A percentile compares a stretch with the other conserved stretches of the same genome.
These are phyloP conservation scores for Rhizopogon vinicolor DNA, from an alignment of 768 basidiomycete species.

Conservation along the genomic window DNA sequence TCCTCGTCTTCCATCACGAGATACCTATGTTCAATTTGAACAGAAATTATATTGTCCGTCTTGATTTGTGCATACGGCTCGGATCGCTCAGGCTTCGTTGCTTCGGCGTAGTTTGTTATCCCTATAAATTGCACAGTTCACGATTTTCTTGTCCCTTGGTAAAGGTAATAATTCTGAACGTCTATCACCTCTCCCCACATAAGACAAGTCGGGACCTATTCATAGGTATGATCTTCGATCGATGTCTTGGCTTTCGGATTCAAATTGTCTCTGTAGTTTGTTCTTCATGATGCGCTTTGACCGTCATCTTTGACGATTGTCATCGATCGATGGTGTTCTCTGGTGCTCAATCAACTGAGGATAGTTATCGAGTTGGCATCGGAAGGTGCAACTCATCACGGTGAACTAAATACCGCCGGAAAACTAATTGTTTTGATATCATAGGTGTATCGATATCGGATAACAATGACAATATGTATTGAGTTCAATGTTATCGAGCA, in stretches of 20 bases:
- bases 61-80: slow-evolving; percentile 4
- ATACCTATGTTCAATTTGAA: neutral
- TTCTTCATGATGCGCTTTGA: neutral
- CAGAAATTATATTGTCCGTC: neutral
- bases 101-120: slow-evolving; percentile 1
- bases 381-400: neutral
- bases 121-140: slow-evolving; percentile 10
- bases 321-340: neutral
- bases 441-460: slow-evolving; percentile 2
- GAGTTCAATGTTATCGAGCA: slow-evolving; percentile 6
- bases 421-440: neutral
- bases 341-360: neutral
- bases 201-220: slow-evolving; percentile 8
- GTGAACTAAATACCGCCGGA: neutral
- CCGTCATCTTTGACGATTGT: neutral
- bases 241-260: slow-evolving; percentile 12
- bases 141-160: slow-evolving; percentile 11
- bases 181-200: slow-evolving; percentile 5
- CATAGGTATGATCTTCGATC: slow-evolving; percentile 21
- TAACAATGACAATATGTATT: slow-evolving; percentile 3
- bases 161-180: slow-evolving; percentile 2
- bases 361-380: neutral
- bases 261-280: neutral
- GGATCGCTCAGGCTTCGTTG: slow-evolving; percentile 8
- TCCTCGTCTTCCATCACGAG: neutral